Evolutionary conservation across 1,139 yeast species (phyloP).

Genomic region (Spencermartinsiella ligniputridi): DNA sequence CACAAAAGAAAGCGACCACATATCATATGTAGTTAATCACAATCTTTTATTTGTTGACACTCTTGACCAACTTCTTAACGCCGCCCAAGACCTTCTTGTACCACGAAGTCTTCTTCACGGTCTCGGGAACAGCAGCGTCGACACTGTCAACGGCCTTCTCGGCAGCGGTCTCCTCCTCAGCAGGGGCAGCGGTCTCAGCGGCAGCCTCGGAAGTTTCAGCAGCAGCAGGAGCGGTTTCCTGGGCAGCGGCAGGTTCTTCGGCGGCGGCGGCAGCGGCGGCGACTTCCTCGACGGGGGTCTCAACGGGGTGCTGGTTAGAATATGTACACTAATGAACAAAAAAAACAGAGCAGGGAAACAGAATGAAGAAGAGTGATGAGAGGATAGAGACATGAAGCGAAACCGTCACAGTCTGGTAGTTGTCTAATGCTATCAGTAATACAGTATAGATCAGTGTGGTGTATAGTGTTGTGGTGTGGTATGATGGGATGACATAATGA

Average conservation of each 20-base stretch:
- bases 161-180: conserved; percentile 24
- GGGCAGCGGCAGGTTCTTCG: conserved; percentile 14
- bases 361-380: no score
- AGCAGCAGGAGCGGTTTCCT: no score
- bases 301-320: conserved; percentile 8
- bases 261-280: conserved; percentile 11
- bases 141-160: conserved; percentile 21
- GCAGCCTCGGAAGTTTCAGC: conserved; percentile 16
- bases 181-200: conserved; percentile 23
- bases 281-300: conserved; percentile 13
- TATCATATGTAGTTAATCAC: no score
- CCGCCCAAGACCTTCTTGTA: conserved; percentile 47
- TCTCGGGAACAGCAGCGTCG: conserved; percentile 21
- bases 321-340: no score
- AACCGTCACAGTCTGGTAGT: no score
- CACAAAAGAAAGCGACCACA: no score
- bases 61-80: conserved; percentile 43
- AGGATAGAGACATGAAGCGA: no score
- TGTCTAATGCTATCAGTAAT: no score
- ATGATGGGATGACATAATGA: no score
- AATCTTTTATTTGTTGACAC: conserved; percentile 35
- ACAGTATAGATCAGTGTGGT: no score
- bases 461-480: no score
- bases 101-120: conserved; percentile 43
- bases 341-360: no score